Conservation (phyloP, 2,329 filamentous ascomycete genomes). For the Botrytis sinoallii region DNA sequence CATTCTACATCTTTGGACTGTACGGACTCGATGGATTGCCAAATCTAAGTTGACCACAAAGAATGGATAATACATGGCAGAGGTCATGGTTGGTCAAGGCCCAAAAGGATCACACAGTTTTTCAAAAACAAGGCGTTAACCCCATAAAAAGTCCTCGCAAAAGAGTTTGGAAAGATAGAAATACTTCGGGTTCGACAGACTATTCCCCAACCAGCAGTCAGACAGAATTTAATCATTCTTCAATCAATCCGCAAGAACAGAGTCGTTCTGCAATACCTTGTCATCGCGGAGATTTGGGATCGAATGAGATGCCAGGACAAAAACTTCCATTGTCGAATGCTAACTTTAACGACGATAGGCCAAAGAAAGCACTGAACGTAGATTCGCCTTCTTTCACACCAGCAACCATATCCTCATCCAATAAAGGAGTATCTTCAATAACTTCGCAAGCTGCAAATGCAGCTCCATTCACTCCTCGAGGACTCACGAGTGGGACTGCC, state of each 20-base stretch:
- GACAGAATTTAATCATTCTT: not conserved
- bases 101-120: no score
- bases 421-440: slow-evolving; percentile 68
- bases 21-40: not conserved
- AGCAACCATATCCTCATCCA: slow-evolving; percentile 46
- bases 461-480: slow-evolving; percentile 77
- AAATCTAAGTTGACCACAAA: not conserved
- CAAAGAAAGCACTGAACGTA: slow-evolving; percentile 83
- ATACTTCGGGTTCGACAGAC: not conserved
- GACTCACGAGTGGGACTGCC: slow-evolving; percentile 40
- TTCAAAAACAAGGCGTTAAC: not conserved
- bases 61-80: not conserved
- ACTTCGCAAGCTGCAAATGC: slow-evolving; percentile 89
- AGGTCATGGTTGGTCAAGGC: not conserved
- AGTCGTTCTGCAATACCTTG: not conserved
- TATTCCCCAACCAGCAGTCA: not conserved
- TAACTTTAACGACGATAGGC: slow-evolving; percentile 36
- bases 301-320: not conserved
- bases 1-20: not conserved
- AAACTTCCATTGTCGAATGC: not conserved
- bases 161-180: not conserved
- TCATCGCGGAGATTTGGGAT: not conserved
- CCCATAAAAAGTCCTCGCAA: not conserved
- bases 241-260: not conserved
- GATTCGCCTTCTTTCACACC: slow-evolving; percentile 96